These are phyloP conservation scores for Macrocybe gigantea DNA, from an alignment of 768 basidiomycete genomes.

Conservation along the genomic window DNA sequence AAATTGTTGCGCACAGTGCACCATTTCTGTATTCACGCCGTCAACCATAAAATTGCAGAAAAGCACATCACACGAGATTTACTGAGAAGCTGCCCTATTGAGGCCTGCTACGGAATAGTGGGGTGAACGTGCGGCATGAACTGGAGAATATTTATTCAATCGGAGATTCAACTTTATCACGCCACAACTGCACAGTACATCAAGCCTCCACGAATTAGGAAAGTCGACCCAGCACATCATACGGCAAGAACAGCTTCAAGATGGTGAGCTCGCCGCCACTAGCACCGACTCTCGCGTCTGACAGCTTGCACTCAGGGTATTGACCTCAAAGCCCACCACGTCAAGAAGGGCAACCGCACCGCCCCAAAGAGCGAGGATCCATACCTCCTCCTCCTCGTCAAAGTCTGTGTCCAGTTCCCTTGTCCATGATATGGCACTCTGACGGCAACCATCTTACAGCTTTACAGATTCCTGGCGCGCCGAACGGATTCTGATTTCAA, in stretches of 20 bases:
- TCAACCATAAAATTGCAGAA: not conserved
- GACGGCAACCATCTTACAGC: constrained; percentile 39
- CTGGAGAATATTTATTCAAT: constrained; percentile 17
- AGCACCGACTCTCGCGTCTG: not conserved
- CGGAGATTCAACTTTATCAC: constrained; percentile 39
- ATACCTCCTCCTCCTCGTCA: constrained; percentile 96
- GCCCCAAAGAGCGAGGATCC: constrained; percentile 99
- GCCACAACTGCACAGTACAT: constrained; percentile 56
- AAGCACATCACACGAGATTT: not conserved
- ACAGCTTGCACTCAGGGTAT: constrained; percentile 66
- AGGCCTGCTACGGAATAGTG: not conserved
- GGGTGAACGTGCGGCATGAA: not conserved
- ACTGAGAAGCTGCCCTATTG: not conserved
- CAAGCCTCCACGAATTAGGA: constrained; percentile 43
- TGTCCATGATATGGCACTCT: not conserved
- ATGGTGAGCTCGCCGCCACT: constrained; percentile 67
- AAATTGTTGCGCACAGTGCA: not conserved
- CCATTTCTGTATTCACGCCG: not conserved
- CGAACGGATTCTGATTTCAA: constrained; percentile 96
- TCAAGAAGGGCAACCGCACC: constrained; percentile 93
- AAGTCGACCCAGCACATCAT: constrained; percentile 45
- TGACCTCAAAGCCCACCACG: constrained; percentile 94
- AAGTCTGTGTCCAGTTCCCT: constrained; percentile 45
- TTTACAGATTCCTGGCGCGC: constrained; percentile 98
- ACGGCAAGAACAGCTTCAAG: constrained; percentile 53